Percentiles rank a stretch among this genome's conserved stretches.
These are phyloP conservation scores for Diaporthe sp. DNA, from an alignment of 2,329 filamentous ascomycete species.

Conservation along the genomic window DNA sequence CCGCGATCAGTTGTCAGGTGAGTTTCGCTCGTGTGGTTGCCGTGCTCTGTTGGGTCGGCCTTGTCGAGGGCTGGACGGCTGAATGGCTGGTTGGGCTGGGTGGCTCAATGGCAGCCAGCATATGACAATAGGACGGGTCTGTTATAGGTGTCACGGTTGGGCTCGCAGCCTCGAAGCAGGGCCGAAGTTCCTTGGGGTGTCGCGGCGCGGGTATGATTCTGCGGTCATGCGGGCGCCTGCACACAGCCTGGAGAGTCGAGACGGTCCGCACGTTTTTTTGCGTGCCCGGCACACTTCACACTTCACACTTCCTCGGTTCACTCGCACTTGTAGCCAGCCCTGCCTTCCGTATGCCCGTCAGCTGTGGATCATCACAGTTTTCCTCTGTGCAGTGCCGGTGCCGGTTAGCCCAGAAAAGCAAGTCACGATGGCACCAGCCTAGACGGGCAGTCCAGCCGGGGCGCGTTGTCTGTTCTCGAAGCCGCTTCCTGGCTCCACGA, in stretches of 20 bases:
- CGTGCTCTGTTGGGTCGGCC: conserved; percentile 9
- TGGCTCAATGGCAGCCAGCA: conserved; percentile 12
- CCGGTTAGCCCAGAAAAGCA: not conserved
- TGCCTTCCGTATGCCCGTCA: conserved; percentile 29
- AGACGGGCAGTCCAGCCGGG: conserved; percentile 26
- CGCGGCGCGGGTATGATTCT: conserved; percentile 11
- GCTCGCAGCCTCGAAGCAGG: conserved; percentile 19
- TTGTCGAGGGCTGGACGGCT: not conserved
- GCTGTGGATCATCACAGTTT: conserved; percentile 11
- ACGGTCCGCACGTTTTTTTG: not conserved
- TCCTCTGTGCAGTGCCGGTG: conserved; percentile 15
- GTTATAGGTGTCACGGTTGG: conserved; percentile 24
- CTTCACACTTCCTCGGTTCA: not conserved
- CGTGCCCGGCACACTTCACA: not conserved
- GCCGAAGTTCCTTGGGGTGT: conserved; percentile 15
- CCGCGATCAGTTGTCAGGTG: conserved; percentile 7
- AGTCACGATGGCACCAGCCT: conserved; percentile 18
- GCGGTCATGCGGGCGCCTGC: conserved; percentile 25
- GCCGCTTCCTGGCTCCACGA: conserved; percentile 10
- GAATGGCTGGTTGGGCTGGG: not conserved
- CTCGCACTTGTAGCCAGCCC: not conserved
- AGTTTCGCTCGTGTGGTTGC: not conserved
- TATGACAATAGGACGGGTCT: conserved; percentile 16
- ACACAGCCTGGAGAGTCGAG: not conserved
- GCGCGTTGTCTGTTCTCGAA: conserved; percentile 23